A percentile compares a stretch with the other conserved stretches of the same genome.
Evolutionary conservation across 1,139 yeast species (phyloP).

Genomic region (Candida smagusa): DNA sequence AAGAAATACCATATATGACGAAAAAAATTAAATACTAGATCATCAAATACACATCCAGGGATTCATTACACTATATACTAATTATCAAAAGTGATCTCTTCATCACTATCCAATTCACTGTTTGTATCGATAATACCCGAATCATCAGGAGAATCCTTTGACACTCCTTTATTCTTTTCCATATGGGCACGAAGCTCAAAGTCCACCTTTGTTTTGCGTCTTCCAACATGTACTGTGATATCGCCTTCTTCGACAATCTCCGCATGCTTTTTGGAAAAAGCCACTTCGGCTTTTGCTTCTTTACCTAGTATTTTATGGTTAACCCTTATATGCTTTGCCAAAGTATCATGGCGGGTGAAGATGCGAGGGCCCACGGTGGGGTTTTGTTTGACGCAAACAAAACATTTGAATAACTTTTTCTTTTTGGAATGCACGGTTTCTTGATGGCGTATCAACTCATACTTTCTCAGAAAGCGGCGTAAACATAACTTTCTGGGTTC

Average conservation of each 20-base stretch:
- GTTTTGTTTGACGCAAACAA: conserved; percentile 70
- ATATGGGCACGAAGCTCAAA: conserved; percentile 47
- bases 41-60: too few relatives aligned
- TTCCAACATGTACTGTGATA: conserved; percentile 46
- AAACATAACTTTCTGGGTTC: conserved; percentile 59
- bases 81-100: conserved; percentile 4
- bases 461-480: conserved; percentile 87
- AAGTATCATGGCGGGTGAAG: conserved; percentile 90
- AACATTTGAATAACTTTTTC: conserved; percentile 83
- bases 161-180: conserved; percentile 34
- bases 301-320: conserved; percentile 74
- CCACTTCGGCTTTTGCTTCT: conserved; percentile 58
- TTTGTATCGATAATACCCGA: conserved; percentile 12
- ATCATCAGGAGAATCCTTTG: conserved; percentile 17
- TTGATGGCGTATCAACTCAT: conserved; percentile 91
- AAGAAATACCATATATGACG: too few relatives aligned
- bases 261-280: conserved; percentile 46
- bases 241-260: conserved; percentile 45
- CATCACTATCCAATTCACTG: conserved; percentile 23
- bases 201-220: conserved; percentile 48
- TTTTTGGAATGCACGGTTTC: conserved; percentile 92
- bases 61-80: background rate
- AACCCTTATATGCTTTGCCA: conserved; percentile 87
- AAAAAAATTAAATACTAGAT: too few relatives aligned
- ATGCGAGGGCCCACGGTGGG: conserved; percentile 58